phyloP scores from a whole-genome alignment of 345 rosid genomes.

The Boechera retrofracta region DNA sequence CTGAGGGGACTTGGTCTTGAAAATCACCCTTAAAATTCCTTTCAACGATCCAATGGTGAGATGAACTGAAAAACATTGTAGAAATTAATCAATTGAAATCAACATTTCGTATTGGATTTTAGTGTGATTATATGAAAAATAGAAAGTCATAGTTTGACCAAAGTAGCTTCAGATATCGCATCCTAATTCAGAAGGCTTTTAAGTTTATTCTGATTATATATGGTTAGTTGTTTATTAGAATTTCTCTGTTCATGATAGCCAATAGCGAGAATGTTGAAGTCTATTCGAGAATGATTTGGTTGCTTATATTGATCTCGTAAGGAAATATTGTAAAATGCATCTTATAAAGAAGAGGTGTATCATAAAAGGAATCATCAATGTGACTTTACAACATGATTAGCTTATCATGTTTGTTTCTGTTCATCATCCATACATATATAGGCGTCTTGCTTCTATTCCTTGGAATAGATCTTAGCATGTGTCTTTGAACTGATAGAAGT shows the following conservation, averaged over 20 bases:
- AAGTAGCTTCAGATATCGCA: slow-evolving; percentile 2
- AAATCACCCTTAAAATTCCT: too few relatives aligned
- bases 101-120: too few relatives aligned
- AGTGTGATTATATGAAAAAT: too few relatives aligned
- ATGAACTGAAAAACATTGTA: too few relatives aligned
- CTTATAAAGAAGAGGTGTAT: background rate
- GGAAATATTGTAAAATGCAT: background rate
- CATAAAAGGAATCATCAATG: background rate
- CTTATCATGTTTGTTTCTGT: background rate
- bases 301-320: background rate
- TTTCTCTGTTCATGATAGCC: background rate
- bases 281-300: background rate
- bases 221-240: background rate
- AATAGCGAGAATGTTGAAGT: background rate
- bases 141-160: background rate
- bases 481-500: background rate
- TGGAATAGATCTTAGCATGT: slow-evolving; percentile 8
- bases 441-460: too few relatives aligned
- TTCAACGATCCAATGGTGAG: too few relatives aligned
- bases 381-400: background rate
- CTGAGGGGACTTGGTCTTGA: background rate
- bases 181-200: background rate
- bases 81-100: too few relatives aligned
- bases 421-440: too few relatives aligned
- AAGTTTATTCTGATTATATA: background rate